A percentile compares a stretch with the other conserved stretches of the same genome.
Conservation (phyloP, 148 eudicot genomes). For the Limonium bicolor region DNA sequence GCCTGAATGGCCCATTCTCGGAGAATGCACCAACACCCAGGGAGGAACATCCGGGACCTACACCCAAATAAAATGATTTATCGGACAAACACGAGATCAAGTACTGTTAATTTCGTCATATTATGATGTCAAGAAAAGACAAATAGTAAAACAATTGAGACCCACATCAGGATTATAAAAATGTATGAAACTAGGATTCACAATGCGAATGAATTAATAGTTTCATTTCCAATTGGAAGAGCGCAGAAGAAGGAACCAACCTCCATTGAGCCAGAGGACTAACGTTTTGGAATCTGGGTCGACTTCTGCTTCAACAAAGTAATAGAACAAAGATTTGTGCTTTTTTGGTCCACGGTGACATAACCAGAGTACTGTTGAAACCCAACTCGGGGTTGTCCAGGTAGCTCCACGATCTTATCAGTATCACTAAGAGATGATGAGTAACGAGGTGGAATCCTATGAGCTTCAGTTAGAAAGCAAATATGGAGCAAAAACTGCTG, state of each 20-base stretch:
- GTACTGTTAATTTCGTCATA: slow-evolving; percentile 2
- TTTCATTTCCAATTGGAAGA: not conserved
- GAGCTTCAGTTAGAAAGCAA: slow-evolving; percentile 6
- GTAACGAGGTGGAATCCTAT: not conserved
- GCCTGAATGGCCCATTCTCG: slow-evolving; percentile 97
- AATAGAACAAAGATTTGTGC: slow-evolving; percentile 63
- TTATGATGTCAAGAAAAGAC: not conserved
- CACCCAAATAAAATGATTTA: slow-evolving; percentile 3
- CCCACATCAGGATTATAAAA: not conserved
- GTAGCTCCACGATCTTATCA: slow-evolving; percentile 43
- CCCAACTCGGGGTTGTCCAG: slow-evolving; percentile 76
- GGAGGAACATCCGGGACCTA: slow-evolving; percentile 99
- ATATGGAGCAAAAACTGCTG: not conserved
- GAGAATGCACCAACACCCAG: slow-evolving; percentile 99
- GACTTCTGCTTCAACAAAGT: slow-evolving; percentile 79
- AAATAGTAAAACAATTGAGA: not conserved
- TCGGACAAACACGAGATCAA: slow-evolving; percentile 1
- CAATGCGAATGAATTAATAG: not conserved
- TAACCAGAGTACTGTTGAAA: slow-evolving; percentile 79
- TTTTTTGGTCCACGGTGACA: slow-evolving; percentile 58
- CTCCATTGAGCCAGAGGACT: slow-evolving; percentile 99
- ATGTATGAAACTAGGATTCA: not conserved
- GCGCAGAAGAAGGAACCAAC: slow-evolving; percentile 10
- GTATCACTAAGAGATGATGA: not conserved
- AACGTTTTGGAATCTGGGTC: slow-evolving; percentile 72